Evolutionary conservation across 306 rosid species (phyloP), one percentile per base, ranked within the genome.

Genomic region (Trifolium subterraneum): DNA sequence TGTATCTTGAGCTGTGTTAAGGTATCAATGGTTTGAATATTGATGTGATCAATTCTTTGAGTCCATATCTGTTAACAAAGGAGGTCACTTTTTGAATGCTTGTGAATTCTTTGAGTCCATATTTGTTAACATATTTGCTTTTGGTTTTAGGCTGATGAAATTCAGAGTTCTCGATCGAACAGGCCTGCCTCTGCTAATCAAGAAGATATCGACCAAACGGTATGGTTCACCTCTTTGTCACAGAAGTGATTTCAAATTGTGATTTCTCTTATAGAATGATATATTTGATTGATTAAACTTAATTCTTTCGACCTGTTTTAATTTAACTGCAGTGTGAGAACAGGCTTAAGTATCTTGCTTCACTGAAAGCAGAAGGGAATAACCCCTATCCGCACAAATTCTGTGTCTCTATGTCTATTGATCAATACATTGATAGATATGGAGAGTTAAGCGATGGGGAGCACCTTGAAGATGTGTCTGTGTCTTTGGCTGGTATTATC

Each of bases 161-260:
- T n/a, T 13, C 86, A 84, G n/a, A n/a, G n/a, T n/a, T 65, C 73
- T 6, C n/a, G n/a, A n/a, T 7, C 55, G 29, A 89, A 82, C 85
- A 89, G 82, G 63, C 48, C 84, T 61, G 86, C 68, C 20, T 61
- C 84, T 16, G 81, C 69, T 66, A 93, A 89, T 54, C 96, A 88
- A 16, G 98, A 93, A 12, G 91, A 90, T 55, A 90, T 93, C 89
- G 96, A 92, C 79, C 97, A 93, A 9, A 92, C 93, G 78, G 97
- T 92, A 84, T 19, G 31, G 23, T 50, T 70, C n/a, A 4, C 2
- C 14, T 55, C 33, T 23, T 52, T 61, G 19, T 68, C 56, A 50
- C 9, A 69, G 19, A 38, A 67, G 6, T 59, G 14, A 38, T 76
- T 51, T 1, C 64, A 15, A 6, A 10, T 7, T 38, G 42, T 38